These are phyloP conservation scores for Stagonosporopsis chrysanthemi DNA, from an alignment of 2,329 filamentous ascomycete genomes.

Conservation along the genomic window DNA sequence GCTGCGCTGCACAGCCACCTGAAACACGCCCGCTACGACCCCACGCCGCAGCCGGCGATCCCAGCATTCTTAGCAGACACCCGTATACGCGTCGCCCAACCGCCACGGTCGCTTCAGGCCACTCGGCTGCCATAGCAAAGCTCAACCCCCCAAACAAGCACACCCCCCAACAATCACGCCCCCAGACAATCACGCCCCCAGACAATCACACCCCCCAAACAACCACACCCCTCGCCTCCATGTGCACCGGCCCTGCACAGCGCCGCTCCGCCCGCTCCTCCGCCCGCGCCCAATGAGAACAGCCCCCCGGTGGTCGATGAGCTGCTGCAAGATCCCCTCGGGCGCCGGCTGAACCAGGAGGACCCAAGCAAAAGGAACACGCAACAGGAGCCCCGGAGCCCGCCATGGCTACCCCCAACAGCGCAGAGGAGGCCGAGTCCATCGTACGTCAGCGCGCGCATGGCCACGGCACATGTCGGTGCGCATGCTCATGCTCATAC, in stretches of 20 bases:
- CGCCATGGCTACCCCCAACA: conserved; percentile 46
- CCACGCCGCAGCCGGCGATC: conserved; percentile 34
- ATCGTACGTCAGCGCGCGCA: conserved; percentile 62
- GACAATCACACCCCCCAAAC: background rate
- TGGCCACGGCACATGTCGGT: background rate
- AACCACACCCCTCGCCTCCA: background rate
- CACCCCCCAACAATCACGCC: too few species aligned
- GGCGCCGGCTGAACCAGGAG: conserved; percentile 46
- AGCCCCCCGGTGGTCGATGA: conserved; percentile 41
- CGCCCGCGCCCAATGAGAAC: conserved; percentile 43
- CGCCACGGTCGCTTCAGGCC: conserved; percentile 2
- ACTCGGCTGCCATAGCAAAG: background rate
- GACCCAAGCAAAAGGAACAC: background rate
- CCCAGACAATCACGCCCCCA: too few species aligned
- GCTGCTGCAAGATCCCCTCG: conserved; percentile 38
- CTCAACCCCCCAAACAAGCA: too few species aligned
- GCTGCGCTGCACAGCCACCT: conserved; percentile 16
- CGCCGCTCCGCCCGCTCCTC: conserved; percentile 24
- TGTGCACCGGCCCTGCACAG: conserved; percentile 24
- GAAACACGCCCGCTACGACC: conserved; percentile 35
- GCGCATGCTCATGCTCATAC: too few species aligned
- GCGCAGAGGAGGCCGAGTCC: conserved; percentile 72
- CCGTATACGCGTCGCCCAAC: conserved; percentile 30
- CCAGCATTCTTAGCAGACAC: conserved; percentile 39
- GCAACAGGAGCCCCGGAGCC: too few species aligned